phyloP scores from a whole-genome alignment of 768 basidiomycete species.

The Tylopilus sp. region DNA sequence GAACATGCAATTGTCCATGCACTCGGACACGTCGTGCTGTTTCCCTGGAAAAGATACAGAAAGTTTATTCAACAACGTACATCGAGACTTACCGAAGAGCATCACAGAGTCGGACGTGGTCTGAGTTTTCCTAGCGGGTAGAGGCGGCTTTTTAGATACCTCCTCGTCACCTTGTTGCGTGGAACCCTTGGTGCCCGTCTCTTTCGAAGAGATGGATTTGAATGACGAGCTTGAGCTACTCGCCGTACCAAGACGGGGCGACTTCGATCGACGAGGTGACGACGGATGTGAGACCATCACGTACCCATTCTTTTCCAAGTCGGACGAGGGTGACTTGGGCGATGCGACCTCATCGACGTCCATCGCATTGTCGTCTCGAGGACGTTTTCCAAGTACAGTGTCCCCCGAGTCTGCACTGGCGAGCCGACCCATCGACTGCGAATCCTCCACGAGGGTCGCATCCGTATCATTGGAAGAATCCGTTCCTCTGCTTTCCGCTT shows the following conservation, averaged over 20 bases:
- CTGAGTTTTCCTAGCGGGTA: constrained; percentile 52
- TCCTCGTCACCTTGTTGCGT: constrained; percentile 20
- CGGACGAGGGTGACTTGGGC: constrained; percentile 29
- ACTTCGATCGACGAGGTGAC: constrained; percentile 36
- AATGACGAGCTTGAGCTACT: constrained; percentile 30
- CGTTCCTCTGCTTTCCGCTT: constrained; percentile 65
- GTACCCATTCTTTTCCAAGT: constrained; percentile 43
- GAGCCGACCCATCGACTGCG: constrained; percentile 30
- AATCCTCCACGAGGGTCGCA: constrained; percentile 84
- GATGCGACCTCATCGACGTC: constrained; percentile 48
- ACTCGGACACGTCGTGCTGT: constrained; percentile 98
- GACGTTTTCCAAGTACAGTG: constrained; percentile 69
- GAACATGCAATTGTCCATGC: constrained; percentile 99
- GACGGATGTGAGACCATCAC: constrained; percentile 38
- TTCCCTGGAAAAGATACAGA: constrained; percentile 51
- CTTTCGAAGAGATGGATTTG: constrained; percentile 24
- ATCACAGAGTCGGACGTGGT: constrained; percentile 69
- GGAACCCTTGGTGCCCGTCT: constrained; percentile 30
- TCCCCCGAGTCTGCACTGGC: constrained; percentile 34
- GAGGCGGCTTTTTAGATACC: constrained; percentile 46
- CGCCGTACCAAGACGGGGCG: constrained; percentile 29
- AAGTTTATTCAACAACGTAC: not conserved
- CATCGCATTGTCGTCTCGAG: constrained; percentile 48
- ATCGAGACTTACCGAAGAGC: constrained; percentile 73
- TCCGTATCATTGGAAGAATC: constrained; percentile 86